These are phyloP conservation scores for Malus fusca DNA, from an alignment of 306 rosid genomes.

Conservation along the genomic window DNA sequence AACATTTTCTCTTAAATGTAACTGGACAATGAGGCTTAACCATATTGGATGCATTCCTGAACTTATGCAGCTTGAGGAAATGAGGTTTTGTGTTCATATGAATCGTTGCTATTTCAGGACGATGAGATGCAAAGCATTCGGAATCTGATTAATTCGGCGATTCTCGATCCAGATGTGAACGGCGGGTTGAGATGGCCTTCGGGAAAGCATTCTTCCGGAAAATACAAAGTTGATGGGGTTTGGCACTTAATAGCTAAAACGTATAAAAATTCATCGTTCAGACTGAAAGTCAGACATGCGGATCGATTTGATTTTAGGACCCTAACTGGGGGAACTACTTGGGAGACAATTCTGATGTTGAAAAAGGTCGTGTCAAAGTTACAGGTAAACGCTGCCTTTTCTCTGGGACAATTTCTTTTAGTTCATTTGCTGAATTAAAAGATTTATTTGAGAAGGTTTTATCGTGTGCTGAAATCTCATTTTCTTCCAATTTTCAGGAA, in stretches of 20 bases:
- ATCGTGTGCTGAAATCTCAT: background rate
- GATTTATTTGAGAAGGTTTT: background rate
- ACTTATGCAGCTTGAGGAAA: background rate
- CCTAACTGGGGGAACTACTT: constrained; percentile 27
- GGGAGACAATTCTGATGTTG: constrained; percentile 30
- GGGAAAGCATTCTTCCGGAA: constrained; percentile 35
- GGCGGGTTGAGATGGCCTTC: constrained; percentile 62
- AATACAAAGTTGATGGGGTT: constrained; percentile 33
- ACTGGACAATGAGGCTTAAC: background rate
- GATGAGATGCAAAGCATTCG: constrained; percentile 40
- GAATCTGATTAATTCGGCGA: constrained; percentile 35
- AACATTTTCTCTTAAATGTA: background rate
- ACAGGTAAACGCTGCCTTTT: constrained; percentile 11
- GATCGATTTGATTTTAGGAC: constrained; percentile 38
- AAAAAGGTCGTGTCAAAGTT: constrained; percentile 26
- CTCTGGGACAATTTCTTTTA: background rate
- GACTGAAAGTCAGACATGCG: constrained; percentile 36
- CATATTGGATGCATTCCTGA: background rate
- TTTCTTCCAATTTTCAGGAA: constrained; percentile 18
- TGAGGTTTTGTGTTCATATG: background rate
- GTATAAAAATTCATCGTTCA: constrained; percentile 25
- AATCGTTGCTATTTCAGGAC: constrained; percentile 26
- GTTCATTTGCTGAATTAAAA: background rate
- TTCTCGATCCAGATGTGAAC: constrained; percentile 40
- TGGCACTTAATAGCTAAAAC: constrained; percentile 29